These are phyloP conservation scores for Hypericum perforatum DNA, from an alignment of 345 rosid species.

Conservation along the genomic window DNA sequence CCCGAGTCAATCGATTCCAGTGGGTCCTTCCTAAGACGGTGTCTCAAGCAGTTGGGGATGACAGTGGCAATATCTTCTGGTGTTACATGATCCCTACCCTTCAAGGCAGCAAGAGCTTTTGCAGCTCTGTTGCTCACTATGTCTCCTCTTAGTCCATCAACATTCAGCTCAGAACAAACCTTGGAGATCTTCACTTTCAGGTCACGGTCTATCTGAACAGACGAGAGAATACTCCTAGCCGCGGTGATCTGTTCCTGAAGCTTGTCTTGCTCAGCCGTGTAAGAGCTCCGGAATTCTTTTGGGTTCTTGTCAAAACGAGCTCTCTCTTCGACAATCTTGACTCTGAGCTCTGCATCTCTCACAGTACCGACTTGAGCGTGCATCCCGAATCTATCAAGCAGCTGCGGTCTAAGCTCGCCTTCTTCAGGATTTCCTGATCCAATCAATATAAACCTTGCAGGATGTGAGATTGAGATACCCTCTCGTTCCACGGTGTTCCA, in stretches of 20 bases:
- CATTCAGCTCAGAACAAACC: conserved; percentile 91
- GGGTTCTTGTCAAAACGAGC: conserved; percentile 70
- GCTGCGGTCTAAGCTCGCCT: no score
- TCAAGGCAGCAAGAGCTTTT: conserved; percentile 82
- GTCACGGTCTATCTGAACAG: conserved; percentile 74
- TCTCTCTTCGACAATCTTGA: conserved; percentile 84
- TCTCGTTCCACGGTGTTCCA: no score
- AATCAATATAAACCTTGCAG: no score
- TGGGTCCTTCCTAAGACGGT: conserved; percentile 93
- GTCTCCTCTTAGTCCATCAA: conserved; percentile 93
- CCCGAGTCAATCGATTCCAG: conserved; percentile 95
- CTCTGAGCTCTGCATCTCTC: conserved; percentile 80
- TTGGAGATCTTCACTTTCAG: conserved; percentile 87
- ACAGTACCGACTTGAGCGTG: conserved; percentile 53
- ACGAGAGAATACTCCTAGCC: conserved; percentile 55
- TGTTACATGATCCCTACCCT: conserved; percentile 69
- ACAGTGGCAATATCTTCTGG: conserved; percentile 95
- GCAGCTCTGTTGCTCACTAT: conserved; percentile 93
- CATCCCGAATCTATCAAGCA: no score
- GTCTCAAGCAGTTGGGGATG: conserved; percentile 93
- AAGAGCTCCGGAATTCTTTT: conserved; percentile 70
- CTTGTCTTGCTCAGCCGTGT: conserved; percentile 75
- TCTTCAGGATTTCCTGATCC: no score
- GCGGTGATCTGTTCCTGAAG: conserved; percentile 67
- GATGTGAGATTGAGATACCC: no score